Conservation (phyloP, 2,329 filamentous ascomycete species). For the Pseudocercospora macadamiae region DNA sequence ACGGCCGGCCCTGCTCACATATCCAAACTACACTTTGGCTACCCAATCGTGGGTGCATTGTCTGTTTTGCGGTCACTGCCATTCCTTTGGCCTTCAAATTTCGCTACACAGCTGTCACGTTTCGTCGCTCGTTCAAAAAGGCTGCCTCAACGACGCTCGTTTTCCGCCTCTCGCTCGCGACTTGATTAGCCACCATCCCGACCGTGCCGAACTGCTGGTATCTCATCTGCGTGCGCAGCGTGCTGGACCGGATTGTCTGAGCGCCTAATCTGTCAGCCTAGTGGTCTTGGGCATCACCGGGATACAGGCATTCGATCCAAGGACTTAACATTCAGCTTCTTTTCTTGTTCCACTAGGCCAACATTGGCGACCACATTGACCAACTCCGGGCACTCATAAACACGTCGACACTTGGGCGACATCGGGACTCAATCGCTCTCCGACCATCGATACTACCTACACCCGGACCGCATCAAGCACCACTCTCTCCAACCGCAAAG, state of each 20-base stretch:
- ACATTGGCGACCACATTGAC: conserved; percentile 16
- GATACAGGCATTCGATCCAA: conserved; percentile 27
- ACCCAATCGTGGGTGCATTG: conserved; percentile 27
- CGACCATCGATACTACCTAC: neutral
- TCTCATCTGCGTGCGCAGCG: conserved; percentile 3
- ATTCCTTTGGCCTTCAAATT: conserved; percentile 24
- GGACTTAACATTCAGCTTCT: conserved; percentile 23
- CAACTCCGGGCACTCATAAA: conserved; percentile 10
- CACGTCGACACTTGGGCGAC: conserved; percentile 10
- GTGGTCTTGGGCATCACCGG: conserved; percentile 28
- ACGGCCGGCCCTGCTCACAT: conserved; percentile 24
- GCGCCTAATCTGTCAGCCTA: conserved; percentile 21
- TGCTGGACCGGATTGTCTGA: neutral
- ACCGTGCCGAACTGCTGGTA: conserved; percentile 7
- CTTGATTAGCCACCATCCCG: neutral
- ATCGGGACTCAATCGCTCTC: neutral
- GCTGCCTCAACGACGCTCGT: conserved; percentile 25
- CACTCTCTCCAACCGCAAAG: conserved; percentile 22
- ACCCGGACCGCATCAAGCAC: conserved; percentile 6
- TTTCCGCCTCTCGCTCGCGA: conserved; percentile 6
- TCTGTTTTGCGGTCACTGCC: conserved; percentile 27
- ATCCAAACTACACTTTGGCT: conserved; percentile 24
- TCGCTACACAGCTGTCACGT: conserved; percentile 20
- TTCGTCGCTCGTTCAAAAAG: conserved; percentile 31
- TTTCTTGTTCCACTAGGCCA: conserved; percentile 18